These are phyloP conservation scores for Manihot esculenta DNA, from an alignment of 441 rosid genomes.

Conservation along the genomic window DNA sequence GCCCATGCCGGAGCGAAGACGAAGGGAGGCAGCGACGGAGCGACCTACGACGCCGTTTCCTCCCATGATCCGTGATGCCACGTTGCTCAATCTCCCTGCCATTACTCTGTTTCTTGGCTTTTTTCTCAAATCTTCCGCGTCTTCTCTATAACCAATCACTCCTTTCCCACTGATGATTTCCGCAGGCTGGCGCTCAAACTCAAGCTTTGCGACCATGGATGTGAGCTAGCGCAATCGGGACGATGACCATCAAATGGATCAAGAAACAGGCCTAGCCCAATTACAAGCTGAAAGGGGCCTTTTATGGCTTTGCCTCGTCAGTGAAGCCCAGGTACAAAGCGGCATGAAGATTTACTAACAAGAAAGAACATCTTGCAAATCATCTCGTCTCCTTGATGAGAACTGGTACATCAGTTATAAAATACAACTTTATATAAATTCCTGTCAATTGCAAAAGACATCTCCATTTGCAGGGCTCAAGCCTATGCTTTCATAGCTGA, in stretches of 20 bases:
- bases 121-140: background rate
- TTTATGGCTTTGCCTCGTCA: no score
- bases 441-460: no score
- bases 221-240: background rate
- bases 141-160: background rate
- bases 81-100: constrained; percentile 80
- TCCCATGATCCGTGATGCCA: constrained; percentile 74
- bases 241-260: background rate
- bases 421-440: no score
- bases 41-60: constrained; percentile 73
- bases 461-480: no score
- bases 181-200: no score
- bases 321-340: no score
- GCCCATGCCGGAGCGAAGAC: constrained; percentile 91
- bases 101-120: constrained; percentile 31
- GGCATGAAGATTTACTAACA: no score
- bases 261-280: background rate
- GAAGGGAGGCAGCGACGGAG: constrained; percentile 72
- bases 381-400: no score
- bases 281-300: background rate
- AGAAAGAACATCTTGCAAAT: no score
- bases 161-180: background rate
- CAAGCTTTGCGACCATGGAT: background rate
- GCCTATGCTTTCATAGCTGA: no score
- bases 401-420: no score